Conservation (phyloP, 257 asterid genomes). For the Parsonsia alboflavescens region DNA sequence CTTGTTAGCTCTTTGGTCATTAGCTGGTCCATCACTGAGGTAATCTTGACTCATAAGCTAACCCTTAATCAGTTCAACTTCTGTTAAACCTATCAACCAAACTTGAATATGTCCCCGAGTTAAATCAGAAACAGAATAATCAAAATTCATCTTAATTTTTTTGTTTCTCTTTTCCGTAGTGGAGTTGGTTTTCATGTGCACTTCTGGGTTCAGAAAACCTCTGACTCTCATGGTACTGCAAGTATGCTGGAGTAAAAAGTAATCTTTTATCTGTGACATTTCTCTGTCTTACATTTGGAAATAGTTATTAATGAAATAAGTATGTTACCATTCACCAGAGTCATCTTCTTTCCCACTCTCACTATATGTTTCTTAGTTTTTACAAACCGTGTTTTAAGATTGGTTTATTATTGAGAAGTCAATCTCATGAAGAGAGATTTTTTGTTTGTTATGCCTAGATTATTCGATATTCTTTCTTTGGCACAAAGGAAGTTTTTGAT, state of each 20-base stretch:
- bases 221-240: background rate
- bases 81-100: background rate
- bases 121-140: background rate
- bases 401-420: background rate
- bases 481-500: conserved; percentile 73
- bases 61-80: background rate
- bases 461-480: conserved; percentile 79
- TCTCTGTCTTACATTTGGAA: background rate
- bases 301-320: background rate
- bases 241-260: background rate
- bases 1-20: conserved; percentile 64
- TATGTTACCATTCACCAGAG: background rate
- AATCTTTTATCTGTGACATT: background rate
- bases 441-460: conserved; percentile 23
- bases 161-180: background rate
- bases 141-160: background rate
- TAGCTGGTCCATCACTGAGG: conserved; percentile 91
- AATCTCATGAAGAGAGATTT: background rate
- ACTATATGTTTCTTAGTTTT: background rate
- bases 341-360: background rate
- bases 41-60: conserved; percentile 17
- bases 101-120: background rate
- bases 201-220: background rate
- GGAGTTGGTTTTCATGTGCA: background rate
- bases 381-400: background rate